phyloP scores from a whole-genome alignment of 305 asterid species.

The Solanum aculeatissimum region DNA sequence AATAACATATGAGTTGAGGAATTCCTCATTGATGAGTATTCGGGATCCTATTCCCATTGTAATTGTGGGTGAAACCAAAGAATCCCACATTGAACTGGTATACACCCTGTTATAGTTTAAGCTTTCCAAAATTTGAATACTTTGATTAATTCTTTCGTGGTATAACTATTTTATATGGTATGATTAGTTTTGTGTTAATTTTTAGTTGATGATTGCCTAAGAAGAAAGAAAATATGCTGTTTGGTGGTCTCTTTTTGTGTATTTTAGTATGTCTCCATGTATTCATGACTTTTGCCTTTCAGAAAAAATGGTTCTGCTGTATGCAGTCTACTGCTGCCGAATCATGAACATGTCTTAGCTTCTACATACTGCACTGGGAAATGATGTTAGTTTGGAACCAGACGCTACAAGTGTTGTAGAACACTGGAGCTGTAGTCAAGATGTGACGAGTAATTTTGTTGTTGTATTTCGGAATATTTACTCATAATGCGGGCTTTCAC shows the following conservation, averaged over 20 bases:
- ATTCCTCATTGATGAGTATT: not conserved
- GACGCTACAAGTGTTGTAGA: not conserved
- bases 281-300: constrained; percentile 11
- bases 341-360: constrained; percentile 4
- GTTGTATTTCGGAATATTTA: not conserved
- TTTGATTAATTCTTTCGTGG: not conserved
- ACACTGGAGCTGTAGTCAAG: constrained; percentile 14
- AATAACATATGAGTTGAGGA: not conserved
- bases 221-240: not conserved
- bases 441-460: constrained; percentile 9
- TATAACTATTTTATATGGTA: not conserved
- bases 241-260: not conserved
- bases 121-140: not conserved
- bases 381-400: not conserved
- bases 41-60: not conserved
- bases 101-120: not conserved
- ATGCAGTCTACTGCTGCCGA: constrained; percentile 33
- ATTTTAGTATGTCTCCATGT: not conserved
- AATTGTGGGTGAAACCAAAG: not conserved
- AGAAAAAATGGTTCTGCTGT: constrained; percentile 63
- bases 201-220: not conserved
- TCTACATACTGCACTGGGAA: not conserved
- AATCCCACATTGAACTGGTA: not conserved
- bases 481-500: not conserved
- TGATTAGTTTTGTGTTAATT: no score